phyloP scores from a whole-genome alignment of 495 filamentous ascomycete genomes.

The Hyaloscypha hepaticicola region DNA sequence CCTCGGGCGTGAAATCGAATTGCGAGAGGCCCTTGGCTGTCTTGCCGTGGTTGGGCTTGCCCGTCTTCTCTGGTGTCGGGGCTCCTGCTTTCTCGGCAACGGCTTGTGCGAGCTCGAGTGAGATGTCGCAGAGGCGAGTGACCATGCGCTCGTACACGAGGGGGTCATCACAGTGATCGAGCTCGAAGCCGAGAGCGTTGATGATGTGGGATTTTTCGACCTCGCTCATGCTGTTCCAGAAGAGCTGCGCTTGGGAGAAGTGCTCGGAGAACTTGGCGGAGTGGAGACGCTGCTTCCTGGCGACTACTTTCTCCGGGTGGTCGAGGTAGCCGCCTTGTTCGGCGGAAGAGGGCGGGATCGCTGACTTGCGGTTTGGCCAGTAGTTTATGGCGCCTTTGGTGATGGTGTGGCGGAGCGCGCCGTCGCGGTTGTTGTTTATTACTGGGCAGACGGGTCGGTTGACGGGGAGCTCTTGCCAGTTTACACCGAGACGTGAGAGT shows the following conservation, averaged over 20 bases:
- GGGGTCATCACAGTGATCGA: slow-evolving; percentile 87
- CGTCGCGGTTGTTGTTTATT: slow-evolving; percentile 79
- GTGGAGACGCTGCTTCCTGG: slow-evolving; percentile 67
- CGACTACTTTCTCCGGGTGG: slow-evolving; percentile 62
- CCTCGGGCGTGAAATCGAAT: slow-evolving; percentile 58
- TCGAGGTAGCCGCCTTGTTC: slow-evolving; percentile 68
- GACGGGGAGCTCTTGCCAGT: slow-evolving; percentile 79
- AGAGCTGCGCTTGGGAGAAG: slow-evolving; percentile 65
- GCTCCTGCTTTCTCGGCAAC: slow-evolving; percentile 72
- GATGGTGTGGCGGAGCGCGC: slow-evolving; percentile 58
- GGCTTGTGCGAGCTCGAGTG: slow-evolving; percentile 65
- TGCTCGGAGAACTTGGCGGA: slow-evolving; percentile 83
- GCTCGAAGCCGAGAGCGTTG: slow-evolving; percentile 75
- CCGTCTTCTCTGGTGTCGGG: slow-evolving; percentile 51
- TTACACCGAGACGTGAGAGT: slow-evolving; percentile 74
- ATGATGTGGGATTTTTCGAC: slow-evolving; percentile 71
- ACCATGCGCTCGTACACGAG: slow-evolving; percentile 74
- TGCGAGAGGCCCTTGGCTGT: slow-evolving; percentile 66
- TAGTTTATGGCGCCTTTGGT: slow-evolving; percentile 73
- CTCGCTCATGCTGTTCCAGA: slow-evolving; percentile 77
- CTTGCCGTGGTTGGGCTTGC: slow-evolving; percentile 62
- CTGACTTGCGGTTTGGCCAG: slow-evolving; percentile 79
- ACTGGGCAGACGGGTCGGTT: slow-evolving; percentile 60
- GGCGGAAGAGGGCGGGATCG: slow-evolving; percentile 56
- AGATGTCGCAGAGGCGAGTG: slow-evolving; percentile 69